A percentile compares a stretch with the other conserved stretches of the same genome.
These are phyloP conservation scores for Komagataea norvegica DNA, from an alignment of 1,139 yeast genomes.

Conservation along the genomic window DNA sequence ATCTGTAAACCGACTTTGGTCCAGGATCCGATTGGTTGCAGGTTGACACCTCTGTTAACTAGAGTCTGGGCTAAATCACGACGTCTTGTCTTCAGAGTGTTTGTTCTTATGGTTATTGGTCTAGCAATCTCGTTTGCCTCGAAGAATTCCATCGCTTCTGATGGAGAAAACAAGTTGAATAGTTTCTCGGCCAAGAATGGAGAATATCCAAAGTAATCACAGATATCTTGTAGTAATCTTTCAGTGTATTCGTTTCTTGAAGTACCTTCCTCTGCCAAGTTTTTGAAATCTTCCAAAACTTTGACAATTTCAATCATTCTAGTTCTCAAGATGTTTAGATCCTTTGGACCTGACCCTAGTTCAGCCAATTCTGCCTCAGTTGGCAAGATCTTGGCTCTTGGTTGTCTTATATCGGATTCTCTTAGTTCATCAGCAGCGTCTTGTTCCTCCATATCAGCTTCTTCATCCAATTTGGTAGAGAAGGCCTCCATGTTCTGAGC, in stretches of 20 bases:
- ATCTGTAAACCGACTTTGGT: constrained; percentile 96
- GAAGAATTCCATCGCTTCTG: constrained; percentile 96
- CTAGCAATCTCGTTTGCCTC: constrained; percentile 97
- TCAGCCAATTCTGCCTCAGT: constrained; percentile 50
- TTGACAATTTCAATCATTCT: constrained; percentile 94
- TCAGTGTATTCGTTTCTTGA: constrained; percentile 78
- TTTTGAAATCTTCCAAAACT: constrained; percentile 89
- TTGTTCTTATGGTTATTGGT: constrained; percentile 95
- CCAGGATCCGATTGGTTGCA: constrained; percentile 97
- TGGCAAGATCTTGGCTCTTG: constrained; percentile 68
- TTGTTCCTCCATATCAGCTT: constrained; percentile 65
- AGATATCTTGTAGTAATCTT: constrained; percentile 76
- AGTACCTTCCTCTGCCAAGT: constrained; percentile 77
- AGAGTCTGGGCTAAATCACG: constrained; percentile 93
- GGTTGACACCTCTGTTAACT: constrained; percentile 93
- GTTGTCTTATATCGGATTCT: constrained; percentile 56
- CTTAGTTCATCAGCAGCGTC: constrained; percentile 74
- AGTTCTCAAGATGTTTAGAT: constrained; percentile 78
- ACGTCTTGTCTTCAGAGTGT: constrained; percentile 89
- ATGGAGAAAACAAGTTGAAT: constrained; percentile 84
- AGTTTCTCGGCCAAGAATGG: constrained; percentile 90
- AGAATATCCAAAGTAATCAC: constrained; percentile 96
- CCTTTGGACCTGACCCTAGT: constrained; percentile 55
- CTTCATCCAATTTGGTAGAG: constrained; percentile 64
- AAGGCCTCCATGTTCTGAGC: constrained; percentile 86